Evolutionary conservation across 768 basidiomycete genomes (phyloP).

Genomic region (Peribolospora kevripleyi): DNA sequence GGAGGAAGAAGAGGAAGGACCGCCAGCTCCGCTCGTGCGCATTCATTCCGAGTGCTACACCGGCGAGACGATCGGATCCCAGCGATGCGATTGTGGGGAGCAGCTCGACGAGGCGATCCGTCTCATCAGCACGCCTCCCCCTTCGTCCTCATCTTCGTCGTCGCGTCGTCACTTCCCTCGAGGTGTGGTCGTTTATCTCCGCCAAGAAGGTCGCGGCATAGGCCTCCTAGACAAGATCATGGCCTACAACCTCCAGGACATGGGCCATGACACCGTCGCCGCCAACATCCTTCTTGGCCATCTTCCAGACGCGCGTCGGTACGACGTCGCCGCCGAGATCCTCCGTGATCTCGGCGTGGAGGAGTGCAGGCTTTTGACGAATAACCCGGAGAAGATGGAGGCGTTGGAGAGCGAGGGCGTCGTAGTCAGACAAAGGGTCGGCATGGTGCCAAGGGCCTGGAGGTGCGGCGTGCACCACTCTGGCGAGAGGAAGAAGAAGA

Average conservation of each 20-base stretch:
- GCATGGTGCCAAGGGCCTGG: constrained; percentile 92
- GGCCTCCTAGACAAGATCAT: constrained; percentile 84
- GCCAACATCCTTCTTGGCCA: constrained; percentile 91
- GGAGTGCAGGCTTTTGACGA: constrained; percentile 60
- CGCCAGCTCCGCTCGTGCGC: constrained; percentile 45
- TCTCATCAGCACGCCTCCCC: constrained; percentile 49
- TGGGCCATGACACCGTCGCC: constrained; percentile 95
- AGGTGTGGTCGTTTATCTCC: constrained; percentile 79
- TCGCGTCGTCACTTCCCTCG: constrained; percentile 19
- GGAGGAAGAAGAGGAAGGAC: neutral
- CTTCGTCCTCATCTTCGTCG: constrained; percentile 21
- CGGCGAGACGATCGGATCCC: constrained; percentile 84
- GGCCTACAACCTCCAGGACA: constrained; percentile 91
- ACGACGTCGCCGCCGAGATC: constrained; percentile 76
- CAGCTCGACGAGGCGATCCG: constrained; percentile 94
- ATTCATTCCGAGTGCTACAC: constrained; percentile 99
- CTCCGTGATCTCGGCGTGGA: constrained; percentile 57
- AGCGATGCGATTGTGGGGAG: constrained; percentile 97
- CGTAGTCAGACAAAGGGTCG: constrained; percentile 52
- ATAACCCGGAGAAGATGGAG: constrained; percentile 90
- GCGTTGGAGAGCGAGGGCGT: constrained; percentile 69
- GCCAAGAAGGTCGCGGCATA: constrained; percentile 94
- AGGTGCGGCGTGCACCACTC: constrained; percentile 11
- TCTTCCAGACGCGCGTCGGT: constrained; percentile 75
- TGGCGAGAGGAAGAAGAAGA: constrained; percentile 2